Conservation (phyloP, 140 eudicot species). For the Oenanthe javanica region DNA sequence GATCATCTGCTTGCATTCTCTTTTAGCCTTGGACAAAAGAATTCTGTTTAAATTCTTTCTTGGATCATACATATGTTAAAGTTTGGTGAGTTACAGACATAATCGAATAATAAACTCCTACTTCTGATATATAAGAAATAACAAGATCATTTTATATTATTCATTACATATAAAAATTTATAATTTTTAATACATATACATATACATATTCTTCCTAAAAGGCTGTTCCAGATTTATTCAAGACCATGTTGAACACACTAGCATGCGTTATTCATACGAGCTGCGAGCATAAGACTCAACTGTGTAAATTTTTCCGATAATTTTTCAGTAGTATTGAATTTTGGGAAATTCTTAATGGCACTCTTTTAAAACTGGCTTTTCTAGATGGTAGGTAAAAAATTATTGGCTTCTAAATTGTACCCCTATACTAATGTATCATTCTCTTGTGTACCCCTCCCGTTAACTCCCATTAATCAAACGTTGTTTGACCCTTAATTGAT, state of each 20-base stretch:
- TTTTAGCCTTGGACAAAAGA: neutral
- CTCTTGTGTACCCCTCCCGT: too few relatives aligned
- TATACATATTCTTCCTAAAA: too few relatives aligned
- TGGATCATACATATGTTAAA: neutral
- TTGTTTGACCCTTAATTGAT: too few relatives aligned
- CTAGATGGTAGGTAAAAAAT: too few relatives aligned
- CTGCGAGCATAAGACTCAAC: neutral
- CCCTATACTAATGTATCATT: too few relatives aligned
- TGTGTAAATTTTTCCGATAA: neutral
- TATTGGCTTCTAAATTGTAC: too few relatives aligned
- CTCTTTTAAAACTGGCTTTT: too few relatives aligned
- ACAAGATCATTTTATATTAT: neutral
- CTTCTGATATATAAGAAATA: neutral
- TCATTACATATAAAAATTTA: neutral
- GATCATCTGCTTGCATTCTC: neutral
- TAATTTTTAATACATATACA: neutral
- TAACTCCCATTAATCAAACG: too few relatives aligned
- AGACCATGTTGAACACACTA: neutral
- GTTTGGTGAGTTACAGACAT: neutral
- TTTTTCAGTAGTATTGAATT: too few relatives aligned
- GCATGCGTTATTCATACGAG: neutral
- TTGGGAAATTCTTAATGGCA: too few relatives aligned
- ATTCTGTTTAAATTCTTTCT: neutral
- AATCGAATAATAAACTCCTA: neutral
- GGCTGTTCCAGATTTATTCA: neutral